A percentile compares a stretch with the other conserved stretches of the same genome.
Evolutionary conservation across 2,329 filamentous ascomycete genomes (phyloP).

Genomic region (Gyromitra esculenta): DNA sequence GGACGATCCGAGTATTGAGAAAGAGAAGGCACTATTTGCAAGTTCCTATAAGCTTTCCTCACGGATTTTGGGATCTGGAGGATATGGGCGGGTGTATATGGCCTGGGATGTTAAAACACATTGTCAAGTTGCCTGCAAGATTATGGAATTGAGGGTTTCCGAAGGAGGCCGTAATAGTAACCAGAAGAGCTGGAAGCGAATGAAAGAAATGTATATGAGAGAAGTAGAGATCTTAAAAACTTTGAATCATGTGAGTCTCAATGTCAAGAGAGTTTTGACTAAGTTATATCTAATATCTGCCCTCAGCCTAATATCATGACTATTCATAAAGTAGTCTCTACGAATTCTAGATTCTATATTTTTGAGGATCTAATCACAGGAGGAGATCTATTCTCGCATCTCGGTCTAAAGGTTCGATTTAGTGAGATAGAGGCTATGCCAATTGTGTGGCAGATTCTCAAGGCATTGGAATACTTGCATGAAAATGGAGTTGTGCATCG

Average conservation of each 20-base stretch:
- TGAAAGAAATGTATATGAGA: conserved; percentile 49
- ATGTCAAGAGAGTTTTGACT: not conserved
- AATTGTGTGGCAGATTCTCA: conserved; percentile 54
- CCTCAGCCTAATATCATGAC: conserved; percentile 54
- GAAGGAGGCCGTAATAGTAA: not conserved
- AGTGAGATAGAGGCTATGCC: conserved; percentile 53
- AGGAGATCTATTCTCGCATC: conserved; percentile 54
- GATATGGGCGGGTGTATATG: conserved; percentile 53
- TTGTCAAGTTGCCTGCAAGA: conserved; percentile 55
- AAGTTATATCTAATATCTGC: not conserved
- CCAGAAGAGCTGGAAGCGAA: conserved; percentile 27
- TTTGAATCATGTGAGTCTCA: conserved; percentile 49
- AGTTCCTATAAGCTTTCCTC: conserved; percentile 31
- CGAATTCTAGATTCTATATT: conserved; percentile 52
- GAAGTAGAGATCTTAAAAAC: conserved; percentile 52
- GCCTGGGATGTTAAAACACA: conserved; percentile 48
- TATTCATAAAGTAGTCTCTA: conserved; percentile 48
- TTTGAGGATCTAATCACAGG: conserved; percentile 55
- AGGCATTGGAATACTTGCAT: conserved; percentile 54
- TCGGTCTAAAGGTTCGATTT: conserved; percentile 38
- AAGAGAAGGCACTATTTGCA: conserved; percentile 31
- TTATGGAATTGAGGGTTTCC: conserved; percentile 45
- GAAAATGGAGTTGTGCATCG: conserved; percentile 52
- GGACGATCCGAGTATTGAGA: conserved; percentile 25
- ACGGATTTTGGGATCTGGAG: conserved; percentile 51